Evolutionary conservation across 768 basidiomycete species (phyloP).

Genomic region (Agaricus subrufescens): DNA sequence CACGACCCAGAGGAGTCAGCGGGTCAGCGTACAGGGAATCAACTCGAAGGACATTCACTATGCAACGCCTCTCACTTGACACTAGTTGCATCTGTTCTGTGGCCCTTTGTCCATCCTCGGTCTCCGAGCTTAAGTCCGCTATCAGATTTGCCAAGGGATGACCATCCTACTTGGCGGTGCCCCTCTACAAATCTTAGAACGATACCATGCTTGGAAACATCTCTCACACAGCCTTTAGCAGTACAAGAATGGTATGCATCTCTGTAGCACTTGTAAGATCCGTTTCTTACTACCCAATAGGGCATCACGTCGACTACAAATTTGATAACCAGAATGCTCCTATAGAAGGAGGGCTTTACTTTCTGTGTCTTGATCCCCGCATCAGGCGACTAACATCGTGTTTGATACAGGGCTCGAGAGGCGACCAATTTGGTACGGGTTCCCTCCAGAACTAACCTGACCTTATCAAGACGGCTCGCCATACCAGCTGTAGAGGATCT

Average conservation of each 20-base stretch:
- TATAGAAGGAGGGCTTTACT: background rate
- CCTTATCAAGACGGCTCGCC: background rate
- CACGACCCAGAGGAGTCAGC: background rate
- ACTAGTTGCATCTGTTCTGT: background rate
- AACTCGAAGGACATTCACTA: constrained; percentile 1
- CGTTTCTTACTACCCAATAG: background rate
- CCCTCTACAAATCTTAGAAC: constrained; percentile 1
- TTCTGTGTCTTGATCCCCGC: background rate
- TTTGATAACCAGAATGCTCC: background rate
- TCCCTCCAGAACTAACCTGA: background rate
- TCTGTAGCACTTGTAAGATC: constrained; percentile 1
- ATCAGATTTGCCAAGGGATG: background rate
- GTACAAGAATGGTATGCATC: background rate
- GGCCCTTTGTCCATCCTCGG: background rate
- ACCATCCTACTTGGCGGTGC: background rate
- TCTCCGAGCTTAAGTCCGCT: background rate
- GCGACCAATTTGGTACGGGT: background rate
- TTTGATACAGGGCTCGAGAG: background rate
- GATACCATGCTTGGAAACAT: constrained; percentile 4
- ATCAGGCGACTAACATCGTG: background rate
- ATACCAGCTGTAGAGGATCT: too few species aligned
- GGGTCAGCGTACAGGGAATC: background rate
- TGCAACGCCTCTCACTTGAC: background rate
- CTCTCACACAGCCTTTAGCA: background rate
- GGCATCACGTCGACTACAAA: background rate